Evolutionary conservation across 2,329 filamentous ascomycete genomes (phyloP), one percentile per base, ranked within the genome.

Genomic region (Bipolaris victoriae): DNA sequence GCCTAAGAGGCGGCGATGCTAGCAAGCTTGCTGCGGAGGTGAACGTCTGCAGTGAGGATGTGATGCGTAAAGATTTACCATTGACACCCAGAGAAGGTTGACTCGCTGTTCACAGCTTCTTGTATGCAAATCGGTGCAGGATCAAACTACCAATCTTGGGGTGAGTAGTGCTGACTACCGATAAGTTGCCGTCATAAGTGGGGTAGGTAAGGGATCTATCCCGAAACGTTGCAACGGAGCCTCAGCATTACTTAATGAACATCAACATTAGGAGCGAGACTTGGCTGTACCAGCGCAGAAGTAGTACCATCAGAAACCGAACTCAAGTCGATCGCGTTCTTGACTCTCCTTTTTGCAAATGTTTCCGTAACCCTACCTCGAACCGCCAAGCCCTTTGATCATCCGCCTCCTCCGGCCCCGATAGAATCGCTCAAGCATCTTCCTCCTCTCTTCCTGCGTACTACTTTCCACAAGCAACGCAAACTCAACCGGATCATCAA

Each of bases 401-500:
- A 73, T 53, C 24, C 79, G 79, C 58, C 83, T 83, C 70, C 86
- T 83, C 62, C 93, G 82, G 65, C 82, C 82, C 61, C 81, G 79
- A 80, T 98, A 98, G 76, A 97, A 98, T 3, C 80, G 80, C 55
- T 96, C 90, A 24, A 98, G 79, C 75, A 87, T 93, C 64, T 89
- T 87, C 60, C 90, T 84, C 69, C 94, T 80, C 78, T 95, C 84
- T 69, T 90, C 90, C 74, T 94, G 90, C 44, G 90, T 96, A 91
- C 92, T 96, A 13, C 88, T 86, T 76, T 98, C 95, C 3, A 98
- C 93, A 13, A 92, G 87, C 36, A 97, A 80, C 3, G 93, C 95
- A 82, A 98, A 98, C 60, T 95, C 90, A 0, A 87, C 90, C 1
- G 89, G 88, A 71, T 86, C 88, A 1, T 83, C 80, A 71, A 92